Evolutionary conservation across 202 grass and related monocot species (phyloP), one percentile per base, ranked within the genome.

Genomic region (Elaeis oleifera): DNA sequence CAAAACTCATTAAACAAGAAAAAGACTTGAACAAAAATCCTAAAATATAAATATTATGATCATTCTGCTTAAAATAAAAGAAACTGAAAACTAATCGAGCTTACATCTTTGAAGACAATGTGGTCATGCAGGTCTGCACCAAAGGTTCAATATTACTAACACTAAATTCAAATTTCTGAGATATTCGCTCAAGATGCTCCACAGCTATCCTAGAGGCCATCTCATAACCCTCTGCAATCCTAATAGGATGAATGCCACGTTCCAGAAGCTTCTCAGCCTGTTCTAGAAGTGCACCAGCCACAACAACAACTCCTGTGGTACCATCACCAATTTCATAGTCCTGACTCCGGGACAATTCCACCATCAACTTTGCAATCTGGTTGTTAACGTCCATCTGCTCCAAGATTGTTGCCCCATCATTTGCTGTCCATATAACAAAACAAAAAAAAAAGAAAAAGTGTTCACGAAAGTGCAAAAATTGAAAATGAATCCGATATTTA

Each of bases 341-440:
- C 32, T 97, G 92, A 53, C 87, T 92, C 52, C 74, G 77, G 21
- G 92, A 97, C 20, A 97, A 72, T 75, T 97, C 88, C 63, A 97
- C 94, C 88, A 97, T 92, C 67, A 99, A 56, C 76, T 99, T 92
- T 1, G 85, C 88, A 27, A 99, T 99, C 59, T 92, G 94, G 74
- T 99, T 99, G 69, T 89, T 88, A n/a, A 99, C 94, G 67, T 99
- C 94, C 94, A 99, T 99, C 71, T 84, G 85, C 80, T 94, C 94
- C 66, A 99, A 79, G 75, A 99, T 99, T 0, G 94, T 99, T 0
- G 88, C 94, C n/a, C 94, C 94, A 14, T 99, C 94, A 70, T 99
- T 99, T 52, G 88, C 94, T 99, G 68, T 4, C 31, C 50, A 54
- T 61, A 31, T 24, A 3, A 3, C 23, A 24, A 24, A 24, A 24